Base-by-base conservation (phyloP, 768 basidiomycete species). In the Leccinum aurantiacum region DNA sequence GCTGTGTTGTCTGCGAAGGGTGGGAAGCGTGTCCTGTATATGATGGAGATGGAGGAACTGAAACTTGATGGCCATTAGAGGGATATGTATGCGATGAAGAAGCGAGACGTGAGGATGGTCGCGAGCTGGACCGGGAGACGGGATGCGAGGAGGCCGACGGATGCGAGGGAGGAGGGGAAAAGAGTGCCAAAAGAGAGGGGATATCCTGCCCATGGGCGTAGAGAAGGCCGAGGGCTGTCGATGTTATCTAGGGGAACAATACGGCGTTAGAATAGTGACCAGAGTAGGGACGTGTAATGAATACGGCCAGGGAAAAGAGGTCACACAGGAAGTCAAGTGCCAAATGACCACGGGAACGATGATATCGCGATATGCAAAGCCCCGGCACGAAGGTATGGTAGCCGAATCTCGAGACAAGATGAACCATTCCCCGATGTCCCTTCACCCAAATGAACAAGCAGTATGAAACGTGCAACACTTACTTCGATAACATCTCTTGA, bases 401-500 rank as follows among this genome's bases (percentile, higher is more conserved):
- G 22, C 29, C 31, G 48, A 57, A 47, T 82, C 75, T 37, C 90
- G 71, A 57, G 88, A 70, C 14, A 90, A 69, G 10, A 75, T 64
- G 37, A 89, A 75, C 74, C 90, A 41, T 84, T 10, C 17, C 47
- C 4, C 24, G 47, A 29, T 48, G 33, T 33, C 31, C 48, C 53
- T 50, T 29, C 47, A 2, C 47, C 53, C 57, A 6, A 56, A 59
- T 15, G 27, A 38, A 64, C 24, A 50, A 46, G 48, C n/a, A 53
- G 60, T 35, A 31, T 50, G 56, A 56, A n/a, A 35, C 9, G 66
- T 3, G n/a, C 38, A 35, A 38, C n/a, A 54, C 70, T 35, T 56
- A 73, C 71, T 66, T 69, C 67, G 19, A 73, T 59, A 17, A 78
- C 84, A 62, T 71, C 93, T 86, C 83, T 86, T 41, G 88, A 78